Evolutionary conservation across 352 stramenopile species (phyloP).

Genomic region (Pseudoperonospora humuli): DNA sequence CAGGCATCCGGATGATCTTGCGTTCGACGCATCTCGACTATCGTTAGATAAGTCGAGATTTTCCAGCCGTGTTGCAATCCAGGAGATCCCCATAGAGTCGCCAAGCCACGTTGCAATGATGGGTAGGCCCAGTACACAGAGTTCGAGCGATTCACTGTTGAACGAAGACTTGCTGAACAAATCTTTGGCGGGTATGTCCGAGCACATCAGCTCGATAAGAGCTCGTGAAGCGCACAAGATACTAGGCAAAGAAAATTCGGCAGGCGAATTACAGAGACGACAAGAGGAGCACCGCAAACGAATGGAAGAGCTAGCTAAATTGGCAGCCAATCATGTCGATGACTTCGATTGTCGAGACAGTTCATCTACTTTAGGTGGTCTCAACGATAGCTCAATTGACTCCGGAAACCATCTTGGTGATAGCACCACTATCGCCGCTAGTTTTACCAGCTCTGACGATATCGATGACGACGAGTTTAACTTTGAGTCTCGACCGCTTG

Average conservation of each 20-base stretch:
- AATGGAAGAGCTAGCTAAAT: conserved; percentile 60
- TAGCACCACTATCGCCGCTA: conserved; percentile 14
- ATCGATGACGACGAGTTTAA: conserved; percentile 36
- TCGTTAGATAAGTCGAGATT: conserved; percentile 23
- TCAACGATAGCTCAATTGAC: conserved; percentile 34
- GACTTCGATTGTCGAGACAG: conserved; percentile 37
- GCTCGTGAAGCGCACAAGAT: conserved; percentile 15
- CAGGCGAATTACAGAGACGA: conserved; percentile 37
- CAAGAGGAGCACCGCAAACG: conserved; percentile 45
- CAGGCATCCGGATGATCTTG: conserved; percentile 7
- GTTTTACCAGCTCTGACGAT: conserved; percentile 16
- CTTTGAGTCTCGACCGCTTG: conserved; percentile 24
- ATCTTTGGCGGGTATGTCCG: conserved; percentile 28
- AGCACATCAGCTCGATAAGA: conserved; percentile 36
- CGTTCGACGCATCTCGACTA: conserved; percentile 22
- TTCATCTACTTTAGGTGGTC: conserved; percentile 33
- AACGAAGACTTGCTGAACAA: conserved; percentile 41
- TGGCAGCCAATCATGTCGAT: conserved; percentile 24
- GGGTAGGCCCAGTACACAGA: conserved; percentile 23
- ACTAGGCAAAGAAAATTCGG: conserved; percentile 29
- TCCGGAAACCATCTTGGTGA: conserved; percentile 16
- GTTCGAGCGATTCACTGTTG: conserved; percentile 25
- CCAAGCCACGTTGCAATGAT: conserved; percentile 27
- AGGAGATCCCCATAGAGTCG: conserved; percentile 19
- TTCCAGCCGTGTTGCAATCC: conserved; percentile 22